Evolutionary conservation across 768 basidiomycete species (phyloP).

Genomic region (Hericium coralloides): DNA sequence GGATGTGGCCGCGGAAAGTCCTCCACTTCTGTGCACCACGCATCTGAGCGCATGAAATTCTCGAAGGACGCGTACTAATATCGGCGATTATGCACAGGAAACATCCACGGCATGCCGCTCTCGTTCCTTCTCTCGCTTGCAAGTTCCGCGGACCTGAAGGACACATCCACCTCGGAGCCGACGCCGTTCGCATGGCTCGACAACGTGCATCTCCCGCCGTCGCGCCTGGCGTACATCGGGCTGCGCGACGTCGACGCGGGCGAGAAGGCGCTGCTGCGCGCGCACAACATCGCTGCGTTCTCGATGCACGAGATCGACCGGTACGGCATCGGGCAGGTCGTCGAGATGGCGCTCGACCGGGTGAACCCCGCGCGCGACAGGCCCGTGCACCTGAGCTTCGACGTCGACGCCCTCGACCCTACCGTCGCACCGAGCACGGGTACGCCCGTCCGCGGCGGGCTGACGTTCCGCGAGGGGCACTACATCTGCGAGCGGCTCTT

Average conservation of each 20-base stretch:
- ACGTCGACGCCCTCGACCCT: slow-evolving; percentile 93
- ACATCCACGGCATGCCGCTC: slow-evolving; percentile 97
- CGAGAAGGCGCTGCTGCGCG: slow-evolving; percentile 81
- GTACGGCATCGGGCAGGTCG: slow-evolving; percentile 88
- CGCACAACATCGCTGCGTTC: slow-evolving; percentile 70
- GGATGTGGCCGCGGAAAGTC: too few species aligned
- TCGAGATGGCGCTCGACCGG: slow-evolving; percentile 93
- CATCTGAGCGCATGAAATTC: neutral
- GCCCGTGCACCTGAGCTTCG: slow-evolving; percentile 94
- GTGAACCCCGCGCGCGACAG: slow-evolving; percentile 77
- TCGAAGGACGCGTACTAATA: neutral
- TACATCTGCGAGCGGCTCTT: slow-evolving; percentile 91
- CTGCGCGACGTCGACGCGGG: slow-evolving; percentile 86
- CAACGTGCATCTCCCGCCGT: slow-evolving; percentile 50
- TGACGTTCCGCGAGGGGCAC: slow-evolving; percentile 97
- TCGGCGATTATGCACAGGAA: slow-evolving; percentile 40
- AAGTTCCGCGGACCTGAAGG: slow-evolving; percentile 3
- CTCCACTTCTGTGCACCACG: too few species aligned
- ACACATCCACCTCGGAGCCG: neutral
- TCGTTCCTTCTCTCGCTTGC: slow-evolving; percentile 69
- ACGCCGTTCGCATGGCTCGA: slow-evolving; percentile 46
- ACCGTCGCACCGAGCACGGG: slow-evolving; percentile 94
- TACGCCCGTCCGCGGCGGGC: slow-evolving; percentile 88
- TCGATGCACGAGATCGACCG: slow-evolving; percentile 59
- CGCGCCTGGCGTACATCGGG: slow-evolving; percentile 91